A percentile compares a stretch with the other conserved stretches of the same genome.
These are phyloP conservation scores for Triangularia setosa DNA, from an alignment of 2,329 filamentous ascomycete species.

Conservation along the genomic window DNA sequence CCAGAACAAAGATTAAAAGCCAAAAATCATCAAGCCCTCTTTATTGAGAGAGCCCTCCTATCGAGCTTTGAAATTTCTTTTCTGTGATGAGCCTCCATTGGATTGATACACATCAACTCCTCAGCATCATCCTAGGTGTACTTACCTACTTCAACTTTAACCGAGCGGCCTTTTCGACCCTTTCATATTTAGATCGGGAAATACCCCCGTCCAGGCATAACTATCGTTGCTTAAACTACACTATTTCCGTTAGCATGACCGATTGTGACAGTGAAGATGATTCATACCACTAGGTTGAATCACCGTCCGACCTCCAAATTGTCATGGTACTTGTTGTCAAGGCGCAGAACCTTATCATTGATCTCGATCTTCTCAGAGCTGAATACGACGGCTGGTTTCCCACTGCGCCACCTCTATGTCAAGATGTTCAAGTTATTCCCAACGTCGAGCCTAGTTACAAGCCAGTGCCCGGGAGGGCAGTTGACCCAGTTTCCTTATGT, in stretches of 20 bases:
- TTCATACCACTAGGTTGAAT: neutral
- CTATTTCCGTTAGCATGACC: neutral
- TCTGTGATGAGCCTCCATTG: neutral
- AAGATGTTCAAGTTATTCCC: too few species aligned
- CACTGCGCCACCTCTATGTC: too few species aligned
- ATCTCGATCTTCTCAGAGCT: neutral
- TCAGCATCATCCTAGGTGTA: neutral
- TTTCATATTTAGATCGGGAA: neutral
- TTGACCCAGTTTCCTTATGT: neutral
- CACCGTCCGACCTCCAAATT: neutral
- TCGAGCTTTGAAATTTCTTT: neutral
- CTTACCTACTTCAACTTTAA: neutral
- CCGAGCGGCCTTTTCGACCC: neutral
- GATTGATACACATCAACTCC: neutral
- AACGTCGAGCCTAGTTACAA: neutral
- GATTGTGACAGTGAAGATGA: neutral
- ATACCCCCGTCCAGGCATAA: neutral
- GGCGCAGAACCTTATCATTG: neutral
- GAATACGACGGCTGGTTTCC: too few species aligned
- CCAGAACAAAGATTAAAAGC: neutral
- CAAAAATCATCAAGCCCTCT: neutral
- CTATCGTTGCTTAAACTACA: neutral
- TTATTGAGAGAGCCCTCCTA: neutral
- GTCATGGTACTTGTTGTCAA: neutral
- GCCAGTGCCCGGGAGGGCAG: neutral